phyloP scores from a whole-genome alignment of 495 filamentous ascomycete genomes.

The Neurospora tetraspora region DNA sequence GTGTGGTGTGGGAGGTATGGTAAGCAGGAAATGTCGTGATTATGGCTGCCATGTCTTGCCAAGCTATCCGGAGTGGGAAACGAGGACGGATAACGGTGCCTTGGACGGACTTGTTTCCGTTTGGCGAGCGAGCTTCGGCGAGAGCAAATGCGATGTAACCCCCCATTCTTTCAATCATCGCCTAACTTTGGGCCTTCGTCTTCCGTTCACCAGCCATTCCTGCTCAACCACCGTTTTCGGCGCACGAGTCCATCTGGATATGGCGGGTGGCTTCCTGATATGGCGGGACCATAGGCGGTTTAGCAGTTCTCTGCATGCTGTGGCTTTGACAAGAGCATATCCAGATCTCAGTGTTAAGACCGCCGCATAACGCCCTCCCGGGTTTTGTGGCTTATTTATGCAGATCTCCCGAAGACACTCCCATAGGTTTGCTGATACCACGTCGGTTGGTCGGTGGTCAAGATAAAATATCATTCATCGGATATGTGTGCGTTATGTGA shows the following conservation, averaged over 20 bases:
- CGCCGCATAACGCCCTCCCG: neutral
- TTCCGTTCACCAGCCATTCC: neutral
- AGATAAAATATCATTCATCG: neutral
- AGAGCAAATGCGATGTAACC: neutral
- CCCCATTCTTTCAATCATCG: neutral
- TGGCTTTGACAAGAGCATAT: neutral
- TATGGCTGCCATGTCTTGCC: neutral
- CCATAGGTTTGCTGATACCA: neutral
- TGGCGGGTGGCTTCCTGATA: neutral
- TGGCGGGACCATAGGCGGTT: neutral
- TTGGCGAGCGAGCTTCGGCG: neutral
- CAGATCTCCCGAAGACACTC: neutral
- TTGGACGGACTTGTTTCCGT: neutral
- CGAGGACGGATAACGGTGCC: neutral
- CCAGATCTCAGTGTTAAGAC: neutral
- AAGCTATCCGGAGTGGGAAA: neutral
- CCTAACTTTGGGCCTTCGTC: neutral
- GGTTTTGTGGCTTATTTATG: neutral
- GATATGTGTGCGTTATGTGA: neutral
- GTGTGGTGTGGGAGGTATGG: neutral
- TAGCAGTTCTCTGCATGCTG: neutral
- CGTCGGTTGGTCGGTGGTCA: neutral
- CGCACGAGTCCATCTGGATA: neutral
- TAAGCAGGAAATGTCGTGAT: neutral
- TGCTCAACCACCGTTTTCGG: neutral